Evolutionary conservation across 1,284 basidiomycete genomes (phyloP).

Genomic region (Papiliotrema laurentii): DNA sequence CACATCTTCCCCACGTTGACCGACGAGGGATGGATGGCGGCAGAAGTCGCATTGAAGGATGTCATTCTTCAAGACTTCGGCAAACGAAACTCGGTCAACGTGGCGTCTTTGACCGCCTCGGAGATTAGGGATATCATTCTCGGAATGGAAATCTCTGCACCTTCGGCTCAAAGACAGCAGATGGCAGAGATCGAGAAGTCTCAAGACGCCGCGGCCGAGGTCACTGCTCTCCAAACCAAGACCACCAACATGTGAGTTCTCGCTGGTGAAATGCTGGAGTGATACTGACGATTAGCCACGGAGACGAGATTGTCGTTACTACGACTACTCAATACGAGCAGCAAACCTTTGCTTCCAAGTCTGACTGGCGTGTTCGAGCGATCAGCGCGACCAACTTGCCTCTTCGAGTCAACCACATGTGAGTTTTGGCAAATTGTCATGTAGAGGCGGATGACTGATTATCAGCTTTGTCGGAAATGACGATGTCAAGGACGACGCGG

Average conservation of each 20-base stretch:
- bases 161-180: conserved; percentile 83
- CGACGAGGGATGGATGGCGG: conserved; percentile 99
- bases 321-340: conserved; percentile 99
- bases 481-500: conserved; percentile 95
- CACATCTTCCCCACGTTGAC: conserved; percentile 95
- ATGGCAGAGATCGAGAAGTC: conserved; percentile 95
- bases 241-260: conserved; percentile 99
- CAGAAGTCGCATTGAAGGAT: conserved; percentile 95
- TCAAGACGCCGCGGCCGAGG: conserved; percentile 78
- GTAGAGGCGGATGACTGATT: no score
- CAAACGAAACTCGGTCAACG: conserved; percentile 98
- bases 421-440: no score
- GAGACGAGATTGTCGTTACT: conserved; percentile 92
- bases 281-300: no score
- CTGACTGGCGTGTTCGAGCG: conserved; percentile 96
- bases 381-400: conserved; percentile 94
- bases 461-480: conserved; percentile 97
- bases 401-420: conserved; percentile 94
- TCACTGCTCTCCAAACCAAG: conserved; percentile 95
- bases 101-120: conserved; percentile 90
- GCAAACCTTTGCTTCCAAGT: conserved; percentile 95
- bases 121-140: conserved; percentile 90
- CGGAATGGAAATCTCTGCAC: conserved; percentile 38
- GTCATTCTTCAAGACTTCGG: conserved; percentile 94
- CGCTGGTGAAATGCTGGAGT: no score